These are phyloP conservation scores for Calonectria hongkongensis DNA, from an alignment of 2,329 filamentous ascomycete species.

Conservation along the genomic window DNA sequence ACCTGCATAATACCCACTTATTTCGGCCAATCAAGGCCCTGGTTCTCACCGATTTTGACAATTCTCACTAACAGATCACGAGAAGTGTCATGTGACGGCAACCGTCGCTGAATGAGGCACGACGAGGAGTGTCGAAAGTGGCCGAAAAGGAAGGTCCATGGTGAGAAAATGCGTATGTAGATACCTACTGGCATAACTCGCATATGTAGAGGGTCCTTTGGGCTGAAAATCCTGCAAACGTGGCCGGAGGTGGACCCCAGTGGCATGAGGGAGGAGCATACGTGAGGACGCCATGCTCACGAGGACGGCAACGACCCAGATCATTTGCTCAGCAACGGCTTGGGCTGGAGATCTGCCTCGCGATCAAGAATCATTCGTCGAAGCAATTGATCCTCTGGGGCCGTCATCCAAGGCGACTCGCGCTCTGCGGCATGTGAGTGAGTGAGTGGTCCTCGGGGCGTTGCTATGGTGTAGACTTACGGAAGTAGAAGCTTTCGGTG, in stretches of 20 bases:
- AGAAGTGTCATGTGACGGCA: conserved; percentile 49
- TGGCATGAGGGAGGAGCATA: conserved; percentile 35
- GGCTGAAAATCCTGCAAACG: conserved; percentile 41
- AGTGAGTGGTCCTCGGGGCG: background rate
- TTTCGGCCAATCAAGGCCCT: conserved; percentile 56
- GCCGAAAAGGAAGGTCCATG: conserved; percentile 41
- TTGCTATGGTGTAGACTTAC: conserved; percentile 40
- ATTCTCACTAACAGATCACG: conserved; percentile 41
- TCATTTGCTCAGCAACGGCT: conserved; percentile 37
- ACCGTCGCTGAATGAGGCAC: conserved; percentile 39
- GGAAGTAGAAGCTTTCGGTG: conserved; percentile 56
- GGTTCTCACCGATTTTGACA: conserved; percentile 58
- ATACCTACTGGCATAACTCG: conserved; percentile 38
- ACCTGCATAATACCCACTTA: conserved; percentile 42
- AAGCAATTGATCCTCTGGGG: conserved; percentile 53
- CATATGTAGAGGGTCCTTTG: conserved; percentile 38
- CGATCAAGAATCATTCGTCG: conserved; percentile 55
- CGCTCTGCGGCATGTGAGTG: conserved; percentile 49
- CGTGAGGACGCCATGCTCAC: conserved; percentile 34
- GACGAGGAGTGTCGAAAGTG: conserved; percentile 36
- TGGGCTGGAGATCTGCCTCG: conserved; percentile 51
- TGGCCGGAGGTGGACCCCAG: conserved; percentile 40
- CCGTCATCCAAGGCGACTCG: conserved; percentile 54
- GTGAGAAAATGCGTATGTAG: conserved; percentile 38
- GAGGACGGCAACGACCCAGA: conserved; percentile 11